These are phyloP conservation scores for Xylariaceae sp. DNA, from an alignment of 2,329 filamentous ascomycete genomes.

Conservation along the genomic window DNA sequence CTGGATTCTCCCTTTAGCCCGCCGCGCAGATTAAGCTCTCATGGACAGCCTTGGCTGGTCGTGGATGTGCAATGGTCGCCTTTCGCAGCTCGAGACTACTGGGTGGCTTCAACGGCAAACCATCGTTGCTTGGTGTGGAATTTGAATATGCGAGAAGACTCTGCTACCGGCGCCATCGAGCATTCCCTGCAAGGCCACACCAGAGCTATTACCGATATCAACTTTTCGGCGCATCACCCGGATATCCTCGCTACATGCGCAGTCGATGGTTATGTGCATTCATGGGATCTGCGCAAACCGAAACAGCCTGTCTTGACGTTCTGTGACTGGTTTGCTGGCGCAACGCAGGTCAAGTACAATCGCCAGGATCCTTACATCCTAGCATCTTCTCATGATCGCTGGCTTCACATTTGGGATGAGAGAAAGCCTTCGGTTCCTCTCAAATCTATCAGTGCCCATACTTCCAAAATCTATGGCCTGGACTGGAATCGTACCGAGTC, in stretches of 20 bases:
- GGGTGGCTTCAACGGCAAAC: conserved; percentile 92
- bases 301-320: conserved; percentile 74
- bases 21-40: conserved; percentile 75
- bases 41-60: conserved; percentile 89
- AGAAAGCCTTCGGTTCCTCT: conserved; percentile 75
- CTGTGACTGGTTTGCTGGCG: conserved; percentile 90
- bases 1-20: conserved; percentile 85
- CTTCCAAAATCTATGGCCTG: conserved; percentile 90
- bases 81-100: conserved; percentile 83
- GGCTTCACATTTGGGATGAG: conserved; percentile 87
- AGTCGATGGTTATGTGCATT: conserved; percentile 89
- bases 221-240: conserved; percentile 90
- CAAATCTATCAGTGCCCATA: conserved; percentile 81
- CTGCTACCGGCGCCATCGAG: conserved; percentile 69
- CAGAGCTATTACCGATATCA: conserved; percentile 91
- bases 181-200: conserved; percentile 83
- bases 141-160: conserved; percentile 74
- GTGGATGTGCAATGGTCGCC: conserved; percentile 97
- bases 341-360: conserved; percentile 94
- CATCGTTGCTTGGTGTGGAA: conserved; percentile 96
- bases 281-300: conserved; percentile 81
- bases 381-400: conserved; percentile 86
- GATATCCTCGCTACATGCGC: conserved; percentile 87
- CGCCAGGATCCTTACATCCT: conserved; percentile 82
- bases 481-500: conserved; percentile 84